Percentiles rank a stretch among this genome's conserved stretches.
phyloP scores from a whole-genome alignment of 805 yeast genomes.

The Candida xyloterini region DNA sequence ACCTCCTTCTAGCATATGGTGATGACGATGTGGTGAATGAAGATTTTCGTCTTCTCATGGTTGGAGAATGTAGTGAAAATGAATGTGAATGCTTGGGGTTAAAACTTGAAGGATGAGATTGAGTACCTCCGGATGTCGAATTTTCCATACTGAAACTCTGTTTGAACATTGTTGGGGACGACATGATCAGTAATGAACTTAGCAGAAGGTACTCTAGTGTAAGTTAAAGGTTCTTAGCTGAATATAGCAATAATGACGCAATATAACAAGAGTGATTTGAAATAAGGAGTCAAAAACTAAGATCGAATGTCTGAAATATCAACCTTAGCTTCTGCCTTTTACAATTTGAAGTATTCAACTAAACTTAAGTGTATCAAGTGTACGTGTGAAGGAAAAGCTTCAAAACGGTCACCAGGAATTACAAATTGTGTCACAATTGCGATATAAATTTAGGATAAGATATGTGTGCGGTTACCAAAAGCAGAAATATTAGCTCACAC shows the following conservation, averaged over 20 bases:
- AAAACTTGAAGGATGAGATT: neutral
- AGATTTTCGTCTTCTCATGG: conserved; percentile 25
- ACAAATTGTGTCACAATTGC: conserved; percentile 2
- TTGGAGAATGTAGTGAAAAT: conserved; percentile 2
- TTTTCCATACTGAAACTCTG: conserved; percentile 9
- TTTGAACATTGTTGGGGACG: conserved; percentile 16
- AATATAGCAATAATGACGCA: neutral
- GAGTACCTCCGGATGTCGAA: neutral
- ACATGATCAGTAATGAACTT: conserved; percentile 5
- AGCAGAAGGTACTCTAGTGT: neutral
- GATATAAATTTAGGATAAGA: neutral
- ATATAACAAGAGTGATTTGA: neutral
- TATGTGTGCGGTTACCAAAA: no score
- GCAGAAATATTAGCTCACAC: no score
- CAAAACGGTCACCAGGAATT: conserved; percentile 2
- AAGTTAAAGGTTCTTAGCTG: neutral
- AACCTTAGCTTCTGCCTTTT: neutral
- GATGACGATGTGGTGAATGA: conserved; percentile 40
- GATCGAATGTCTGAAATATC: neutral
- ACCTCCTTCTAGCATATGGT: conserved; percentile 53
- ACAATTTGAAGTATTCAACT: neutral
- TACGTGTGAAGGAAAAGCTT: neutral
- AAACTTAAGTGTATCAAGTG: neutral
- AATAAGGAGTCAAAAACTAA: neutral
- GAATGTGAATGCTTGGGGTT: conserved; percentile 2